Evolutionary conservation across 495 filamentous ascomycete genomes (phyloP).

Genomic region (Glutinoglossum americanum): DNA sequence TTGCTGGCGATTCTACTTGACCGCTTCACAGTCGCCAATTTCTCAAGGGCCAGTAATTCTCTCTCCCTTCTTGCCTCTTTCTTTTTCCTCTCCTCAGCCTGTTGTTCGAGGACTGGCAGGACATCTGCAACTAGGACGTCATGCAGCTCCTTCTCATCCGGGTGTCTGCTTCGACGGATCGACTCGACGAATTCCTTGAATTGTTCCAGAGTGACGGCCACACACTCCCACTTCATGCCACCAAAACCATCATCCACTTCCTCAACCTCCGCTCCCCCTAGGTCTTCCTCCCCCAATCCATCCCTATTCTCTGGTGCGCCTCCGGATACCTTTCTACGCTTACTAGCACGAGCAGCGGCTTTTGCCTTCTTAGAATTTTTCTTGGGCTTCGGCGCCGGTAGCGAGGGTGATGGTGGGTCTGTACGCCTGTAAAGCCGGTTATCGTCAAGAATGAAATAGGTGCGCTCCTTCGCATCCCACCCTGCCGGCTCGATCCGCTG

Average conservation of each 20-base stretch:
- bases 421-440: constrained; percentile 76
- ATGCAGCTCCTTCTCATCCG: constrained; percentile 59
- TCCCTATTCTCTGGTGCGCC: constrained; percentile 29
- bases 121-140: constrained; percentile 50
- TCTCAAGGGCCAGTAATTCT: constrained; percentile 57
- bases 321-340: constrained; percentile 44
- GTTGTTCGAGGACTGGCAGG: constrained; percentile 61
- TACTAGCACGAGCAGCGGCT: constrained; percentile 43
- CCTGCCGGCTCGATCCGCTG: constrained; percentile 85
- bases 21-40: constrained; percentile 79
- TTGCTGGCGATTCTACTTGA: constrained; percentile 74
- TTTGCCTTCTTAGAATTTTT: constrained; percentile 55
- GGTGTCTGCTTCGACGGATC: constrained; percentile 50
- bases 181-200: constrained; percentile 49
- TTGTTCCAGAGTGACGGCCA: constrained; percentile 60
- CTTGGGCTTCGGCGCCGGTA: constrained; percentile 41
- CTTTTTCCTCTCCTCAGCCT: constrained; percentile 51
- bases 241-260: constrained; percentile 37
- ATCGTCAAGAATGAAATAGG: constrained; percentile 82
- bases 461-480: constrained; percentile 64
- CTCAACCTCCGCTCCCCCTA: constrained; percentile 5
- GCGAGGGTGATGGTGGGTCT: constrained; percentile 35
- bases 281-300: constrained; percentile 18
- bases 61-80: constrained; percentile 51
- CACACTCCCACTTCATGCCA: constrained; percentile 71